Evolutionary conservation across 805 yeast genomes (phyloP), one percentile per base, ranked within the genome.

Genomic region (Clavispora vitiphila): DNA sequence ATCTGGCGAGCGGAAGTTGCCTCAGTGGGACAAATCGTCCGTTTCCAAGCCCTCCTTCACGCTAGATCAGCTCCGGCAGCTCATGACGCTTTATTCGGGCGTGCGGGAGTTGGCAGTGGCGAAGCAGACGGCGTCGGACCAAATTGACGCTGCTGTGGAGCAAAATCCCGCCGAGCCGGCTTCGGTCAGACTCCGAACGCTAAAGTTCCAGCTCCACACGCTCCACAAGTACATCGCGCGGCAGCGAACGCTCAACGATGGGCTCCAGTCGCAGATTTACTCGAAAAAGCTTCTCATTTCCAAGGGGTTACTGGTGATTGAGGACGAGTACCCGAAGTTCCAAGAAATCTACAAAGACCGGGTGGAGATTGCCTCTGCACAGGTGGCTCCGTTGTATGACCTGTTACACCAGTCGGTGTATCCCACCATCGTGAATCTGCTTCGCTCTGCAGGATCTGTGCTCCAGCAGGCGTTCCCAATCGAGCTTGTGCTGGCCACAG

Each of bases 401-500:
- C 37, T 57, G 5, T 50, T 62, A n/a, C 22, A 37, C 4, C 41
- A 31, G 7, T 41, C 54, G 12, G 52, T 56, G 11, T 62, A 44
- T 31, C 66, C 64, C 3, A 43, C 48, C 7, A 47, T 60, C 8
- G 31, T 61, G 3, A 40, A 43, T n/a, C 23, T 27, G 11, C 47
- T 57, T 12, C 55, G 44, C 18, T 19, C 24, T 6, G 34, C 43
- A 8, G 54, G 55, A 8, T 34, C 39, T 9, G 45, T 49, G 2
- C 40, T 67, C 11, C 48, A 41, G 34, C 60, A 60, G 26, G 54
- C 61, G 4, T 47, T 64, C 22, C 50, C 54, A 8, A 64, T 69
- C n/a, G 39, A 50, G 7, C 54, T 56, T 39, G 44, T 48, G 7
- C 49, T 51, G 25, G 43, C 50, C 19, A 36, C 62, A 2, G 49